phyloP scores from a whole-genome alignment of 78 protist genomes.

The Planoprotostelium fungivorum region DNA sequence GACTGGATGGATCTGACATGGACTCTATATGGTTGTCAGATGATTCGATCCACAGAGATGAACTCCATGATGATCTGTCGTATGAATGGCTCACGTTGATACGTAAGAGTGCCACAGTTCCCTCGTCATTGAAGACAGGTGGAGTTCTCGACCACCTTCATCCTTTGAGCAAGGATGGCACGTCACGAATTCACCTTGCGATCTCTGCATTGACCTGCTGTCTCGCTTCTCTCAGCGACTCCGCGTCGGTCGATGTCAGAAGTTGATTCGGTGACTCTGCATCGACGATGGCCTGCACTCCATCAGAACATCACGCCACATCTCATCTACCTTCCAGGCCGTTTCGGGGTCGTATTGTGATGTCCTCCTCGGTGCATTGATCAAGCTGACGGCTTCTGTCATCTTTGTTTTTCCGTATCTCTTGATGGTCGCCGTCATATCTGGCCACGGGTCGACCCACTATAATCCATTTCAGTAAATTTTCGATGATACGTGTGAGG shows the following conservation, averaged over 20 bases:
- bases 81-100: not conserved
- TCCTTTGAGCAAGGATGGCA: not conserved
- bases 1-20: not conserved
- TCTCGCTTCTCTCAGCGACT: not conserved
- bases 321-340: not conserved
- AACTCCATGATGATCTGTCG: too few species aligned
- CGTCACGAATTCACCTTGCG: not conserved
- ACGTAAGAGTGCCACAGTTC: not conserved
- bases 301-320: not conserved
- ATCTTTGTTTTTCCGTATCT: not conserved
- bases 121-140: not conserved
- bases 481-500: not conserved
- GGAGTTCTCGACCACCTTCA: not conserved
- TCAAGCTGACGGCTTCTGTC: not conserved
- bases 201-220: not conserved
- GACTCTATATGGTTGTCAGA: too few species aligned
- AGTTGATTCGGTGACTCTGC: not conserved
- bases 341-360: not conserved
- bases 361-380: not conserved
- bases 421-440: not conserved
- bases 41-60: too few species aligned
- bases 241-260: not conserved
- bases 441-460: not conserved
- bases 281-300: not conserved
- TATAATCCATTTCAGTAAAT: not conserved